Evolutionary conservation across 352 stramenopile species (phyloP).

Genomic region (Globisporangium megalacanthum): DNA sequence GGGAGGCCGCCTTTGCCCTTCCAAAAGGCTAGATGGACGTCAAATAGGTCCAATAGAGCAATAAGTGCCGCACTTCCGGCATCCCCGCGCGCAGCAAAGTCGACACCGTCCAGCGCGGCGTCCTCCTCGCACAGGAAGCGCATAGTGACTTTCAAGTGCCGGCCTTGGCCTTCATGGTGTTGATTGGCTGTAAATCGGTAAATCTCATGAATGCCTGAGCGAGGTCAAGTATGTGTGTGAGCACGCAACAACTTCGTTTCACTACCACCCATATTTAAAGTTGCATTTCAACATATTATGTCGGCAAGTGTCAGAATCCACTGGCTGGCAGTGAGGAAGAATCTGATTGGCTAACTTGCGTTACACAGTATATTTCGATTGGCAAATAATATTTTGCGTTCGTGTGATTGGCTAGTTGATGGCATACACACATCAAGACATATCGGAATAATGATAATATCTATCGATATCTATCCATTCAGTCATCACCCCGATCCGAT

Average conservation of each 20-base stretch:
- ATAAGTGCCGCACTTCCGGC: conserved; percentile 6
- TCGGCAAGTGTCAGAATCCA: too few relatives aligned
- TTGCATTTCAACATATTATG: not conserved
- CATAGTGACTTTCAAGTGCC: conserved; percentile 13
- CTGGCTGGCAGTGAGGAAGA: too few relatives aligned
- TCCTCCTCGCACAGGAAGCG: conserved; percentile 10
- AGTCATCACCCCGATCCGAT: too few relatives aligned
- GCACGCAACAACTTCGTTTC: conserved; percentile 2
- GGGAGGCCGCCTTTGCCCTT: not conserved
- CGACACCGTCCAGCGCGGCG: conserved; percentile 4
- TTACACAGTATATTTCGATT: too few relatives aligned
- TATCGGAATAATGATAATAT: too few relatives aligned
- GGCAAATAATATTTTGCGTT: too few relatives aligned
- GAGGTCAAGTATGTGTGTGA: conserved; percentile 10
- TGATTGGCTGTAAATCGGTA: conserved; percentile 12
- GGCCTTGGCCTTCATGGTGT: conserved; percentile 15
- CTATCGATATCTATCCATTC: too few relatives aligned
- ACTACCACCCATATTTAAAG: conserved; percentile 14
- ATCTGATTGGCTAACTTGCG: too few relatives aligned
- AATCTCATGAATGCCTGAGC: conserved; percentile 14
- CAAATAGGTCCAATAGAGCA: conserved; percentile 21
- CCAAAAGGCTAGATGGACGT: conserved; percentile 13
- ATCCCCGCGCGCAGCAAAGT: conserved; percentile 7
- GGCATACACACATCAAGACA: too few relatives aligned
- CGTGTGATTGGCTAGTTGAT: too few relatives aligned